phyloP scores from a whole-genome alignment of 805 yeast genomes.

The Candida maesae region DNA sequence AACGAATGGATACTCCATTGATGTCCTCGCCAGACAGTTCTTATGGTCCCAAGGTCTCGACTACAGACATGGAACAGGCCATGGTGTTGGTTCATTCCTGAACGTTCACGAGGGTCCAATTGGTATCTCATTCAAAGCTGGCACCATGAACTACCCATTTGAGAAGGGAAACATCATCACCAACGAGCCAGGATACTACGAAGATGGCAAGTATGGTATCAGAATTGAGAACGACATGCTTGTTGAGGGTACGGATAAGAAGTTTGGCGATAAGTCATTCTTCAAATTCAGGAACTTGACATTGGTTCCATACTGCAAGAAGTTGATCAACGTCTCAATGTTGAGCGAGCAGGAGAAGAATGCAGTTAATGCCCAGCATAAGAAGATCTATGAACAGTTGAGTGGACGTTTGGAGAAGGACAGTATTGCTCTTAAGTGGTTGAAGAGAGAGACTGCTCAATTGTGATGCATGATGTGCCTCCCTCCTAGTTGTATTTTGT shows the following conservation, averaged over 20 bases:
- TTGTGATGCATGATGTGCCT: neutral
- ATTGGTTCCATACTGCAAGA: conserved; percentile 76
- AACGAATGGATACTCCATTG: conserved; percentile 72
- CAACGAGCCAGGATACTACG: conserved; percentile 94
- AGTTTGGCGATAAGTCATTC: conserved; percentile 54
- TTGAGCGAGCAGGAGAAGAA: conserved; percentile 57
- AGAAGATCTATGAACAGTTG: conserved; percentile 48
- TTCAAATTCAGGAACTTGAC: conserved; percentile 82
- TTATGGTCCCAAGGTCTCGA: conserved; percentile 81
- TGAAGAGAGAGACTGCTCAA: conserved; percentile 49
- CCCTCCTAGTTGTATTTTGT: no score
- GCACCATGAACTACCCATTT: conserved; percentile 47
- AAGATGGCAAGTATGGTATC: conserved; percentile 86
- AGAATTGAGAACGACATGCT: conserved; percentile 83
- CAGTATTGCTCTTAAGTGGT: conserved; percentile 64
- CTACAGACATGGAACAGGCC: conserved; percentile 95
- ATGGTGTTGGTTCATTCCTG: conserved; percentile 90
- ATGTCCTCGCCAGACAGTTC: conserved; percentile 76
- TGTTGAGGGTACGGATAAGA: conserved; percentile 39
- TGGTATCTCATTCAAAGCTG: conserved; percentile 60
- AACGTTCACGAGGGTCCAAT: conserved; percentile 95
- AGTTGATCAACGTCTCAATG: conserved; percentile 59
- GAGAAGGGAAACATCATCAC: conserved; percentile 72
- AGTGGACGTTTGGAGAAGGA: conserved; percentile 51
- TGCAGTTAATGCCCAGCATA: conserved; percentile 71